phyloP scores from a whole-genome alignment of 495 filamentous ascomycete genomes.

The Penicillium samsonianum region DNA sequence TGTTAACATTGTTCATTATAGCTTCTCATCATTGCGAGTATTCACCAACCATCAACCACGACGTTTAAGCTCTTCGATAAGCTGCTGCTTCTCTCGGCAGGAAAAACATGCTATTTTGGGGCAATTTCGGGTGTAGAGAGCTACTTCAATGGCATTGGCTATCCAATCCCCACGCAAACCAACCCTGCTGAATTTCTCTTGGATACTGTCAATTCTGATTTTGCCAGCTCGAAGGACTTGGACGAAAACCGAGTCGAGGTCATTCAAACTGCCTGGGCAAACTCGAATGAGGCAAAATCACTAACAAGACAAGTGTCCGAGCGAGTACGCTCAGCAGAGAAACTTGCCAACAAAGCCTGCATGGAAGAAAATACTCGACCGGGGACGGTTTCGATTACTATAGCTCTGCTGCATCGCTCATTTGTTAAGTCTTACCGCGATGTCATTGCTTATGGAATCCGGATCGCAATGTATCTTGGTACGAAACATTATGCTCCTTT shows the following conservation, averaged over 20 bases:
- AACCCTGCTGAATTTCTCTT: conserved; percentile 81
- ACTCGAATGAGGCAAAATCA: conserved; percentile 21
- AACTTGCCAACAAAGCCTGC: conserved; percentile 5
- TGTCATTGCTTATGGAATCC: conserved; percentile 77
- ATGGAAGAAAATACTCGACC: conserved; percentile 33
- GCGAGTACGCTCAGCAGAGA: conserved; percentile 18
- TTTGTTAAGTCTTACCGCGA: conserved; percentile 83
- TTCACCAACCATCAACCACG: conserved; percentile 77
- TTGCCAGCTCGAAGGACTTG: conserved; percentile 49
- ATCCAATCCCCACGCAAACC: conserved; percentile 61
- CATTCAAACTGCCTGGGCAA: conserved; percentile 37
- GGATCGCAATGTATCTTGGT: conserved; percentile 80
- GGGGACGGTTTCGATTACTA: conserved; percentile 31
- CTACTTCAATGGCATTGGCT: conserved; percentile 61
- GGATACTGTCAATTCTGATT: conserved; percentile 75
- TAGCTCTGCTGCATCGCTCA: conserved; percentile 65
- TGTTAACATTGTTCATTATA: conserved; percentile 21
- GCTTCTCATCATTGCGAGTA: conserved; percentile 73
- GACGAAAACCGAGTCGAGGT: conserved; percentile 30
- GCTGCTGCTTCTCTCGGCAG: conserved; percentile 68
- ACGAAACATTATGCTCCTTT: conserved; percentile 9
- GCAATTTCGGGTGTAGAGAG: conserved; percentile 47
- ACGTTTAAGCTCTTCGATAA: conserved; percentile 81
- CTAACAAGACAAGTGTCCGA: conserved; percentile 17
- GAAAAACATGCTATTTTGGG: conserved; percentile 70